Conservation (phyloP, 2,329 filamentous ascomycete genomes). For the Knufia fluminis region DNA sequence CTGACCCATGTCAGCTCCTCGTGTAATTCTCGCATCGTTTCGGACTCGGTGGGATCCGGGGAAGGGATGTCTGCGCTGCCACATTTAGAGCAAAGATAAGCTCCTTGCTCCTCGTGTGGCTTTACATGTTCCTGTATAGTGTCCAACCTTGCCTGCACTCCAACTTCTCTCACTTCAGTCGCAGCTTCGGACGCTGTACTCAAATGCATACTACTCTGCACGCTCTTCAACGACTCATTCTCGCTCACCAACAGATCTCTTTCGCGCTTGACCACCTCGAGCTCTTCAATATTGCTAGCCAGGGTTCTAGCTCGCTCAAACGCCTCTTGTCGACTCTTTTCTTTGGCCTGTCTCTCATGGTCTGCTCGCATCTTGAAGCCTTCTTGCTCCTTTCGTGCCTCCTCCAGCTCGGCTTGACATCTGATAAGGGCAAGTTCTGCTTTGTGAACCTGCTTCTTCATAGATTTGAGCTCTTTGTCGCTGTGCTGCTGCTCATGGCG, state of each 20-base stretch:
- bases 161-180: background rate
- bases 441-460: slow-evolving; percentile 50
- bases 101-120: background rate
- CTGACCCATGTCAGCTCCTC: slow-evolving; percentile 37
- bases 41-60: slow-evolving; percentile 19
- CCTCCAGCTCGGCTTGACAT: slow-evolving; percentile 42
- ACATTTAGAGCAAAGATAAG: slow-evolving; percentile 1
- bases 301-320: slow-evolving; percentile 40
- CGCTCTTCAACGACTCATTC: slow-evolving; percentile 6
- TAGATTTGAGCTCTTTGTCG: slow-evolving; percentile 48
- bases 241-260: slow-evolving; percentile 22
- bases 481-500: slow-evolving; percentile 40
- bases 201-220: slow-evolving; percentile 3
- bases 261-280: slow-evolving; percentile 32
- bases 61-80: too few species aligned
- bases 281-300: slow-evolving; percentile 37
- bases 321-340: slow-evolving; percentile 38
- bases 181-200: background rate
- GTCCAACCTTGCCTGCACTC: slow-evolving; percentile 2
- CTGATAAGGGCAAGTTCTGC: slow-evolving; percentile 47
- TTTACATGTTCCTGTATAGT: slow-evolving; percentile 3
- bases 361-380: slow-evolving; percentile 45
- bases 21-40: slow-evolving; percentile 36
- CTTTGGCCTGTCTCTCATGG: slow-evolving; percentile 39
- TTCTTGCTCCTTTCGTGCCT: slow-evolving; percentile 36